Base-by-base conservation (phyloP, 441 rosid genomes). In the Euphorbia celastroides region DNA sequence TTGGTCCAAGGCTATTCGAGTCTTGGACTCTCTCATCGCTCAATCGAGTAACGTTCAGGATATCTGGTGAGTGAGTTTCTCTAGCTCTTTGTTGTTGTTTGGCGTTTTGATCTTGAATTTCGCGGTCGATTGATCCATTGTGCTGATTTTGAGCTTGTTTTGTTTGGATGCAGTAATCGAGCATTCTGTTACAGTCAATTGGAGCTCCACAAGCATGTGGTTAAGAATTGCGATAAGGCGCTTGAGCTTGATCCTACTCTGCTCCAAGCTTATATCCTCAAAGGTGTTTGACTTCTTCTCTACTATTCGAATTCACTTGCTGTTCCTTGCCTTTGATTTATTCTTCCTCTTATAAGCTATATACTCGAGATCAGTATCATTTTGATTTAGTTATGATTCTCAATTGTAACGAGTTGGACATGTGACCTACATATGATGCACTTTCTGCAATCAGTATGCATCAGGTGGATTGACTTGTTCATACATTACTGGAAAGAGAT, bases 1-100 rank as follows among this genome's bases (percentile, higher is more conserved):
- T 83, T 94, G 99, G 98, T 94, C 99, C 63, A 94, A 94, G 84
- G 99, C 97, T 68, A 94, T 91, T 69, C 88, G 97, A 74, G 84
- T 91, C 68, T 94, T 94, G 19, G 96, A 94, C 79, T 87, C 97
- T 69, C 89, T 94, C 52, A 86, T 92, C 61, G 71, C 84, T 67
- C 87, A 82, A 78, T 82, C 92, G 25, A 77, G 76, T 77, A 75
- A 79, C 44, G 77, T 87, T 70, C 87, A 85, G 65, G 99, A 94
- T 69, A 81, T 94, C 78, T 94, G 99, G 99, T 94, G 32, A 52
- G 75, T 72, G 3, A 51, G 28, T 31, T 44, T 17, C 4, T 60
- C 62, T 60, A 14, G 57, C 48, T 0, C 12, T 38, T 38, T 41
- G 36, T 10, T 59, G 55, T 70, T n/a, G n/a, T n/a, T n/a, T n/a